phyloP scores from a whole-genome alignment of 2,329 filamentous ascomycete species.

The Hymenoscyphus scutula region DNA sequence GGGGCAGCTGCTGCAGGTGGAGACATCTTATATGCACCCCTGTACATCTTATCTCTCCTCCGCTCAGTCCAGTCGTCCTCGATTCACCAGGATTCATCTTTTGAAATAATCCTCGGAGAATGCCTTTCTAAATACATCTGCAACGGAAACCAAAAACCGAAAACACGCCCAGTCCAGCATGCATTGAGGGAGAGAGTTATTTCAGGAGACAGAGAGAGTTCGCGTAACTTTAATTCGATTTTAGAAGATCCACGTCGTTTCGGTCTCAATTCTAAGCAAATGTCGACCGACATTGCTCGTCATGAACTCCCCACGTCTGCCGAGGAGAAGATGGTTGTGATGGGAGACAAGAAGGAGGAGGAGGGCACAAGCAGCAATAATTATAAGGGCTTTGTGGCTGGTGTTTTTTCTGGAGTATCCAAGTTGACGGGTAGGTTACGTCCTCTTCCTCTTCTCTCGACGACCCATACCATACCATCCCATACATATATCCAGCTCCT shows the following conservation, averaged over 20 bases:
- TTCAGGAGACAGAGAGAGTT: not conserved
- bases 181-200: not conserved
- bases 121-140: not conserved
- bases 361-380: conserved; percentile 46
- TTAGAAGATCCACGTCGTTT: conserved; percentile 6
- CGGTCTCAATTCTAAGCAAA: no score
- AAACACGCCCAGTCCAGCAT: not conserved
- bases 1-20: not conserved
- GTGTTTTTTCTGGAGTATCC: conserved; percentile 91
- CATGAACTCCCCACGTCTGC: not conserved
- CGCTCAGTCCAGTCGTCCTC: not conserved
- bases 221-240: not conserved
- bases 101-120: not conserved
- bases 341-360: conserved; percentile 32
- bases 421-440: conserved; percentile 73
- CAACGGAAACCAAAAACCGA: no score
- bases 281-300: conserved; percentile 9
- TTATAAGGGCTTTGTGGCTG: conserved; percentile 95
- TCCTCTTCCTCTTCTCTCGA: not conserved
- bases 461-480: not conserved
- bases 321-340: conserved; percentile 10
- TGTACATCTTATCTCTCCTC: not conserved
- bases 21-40: not conserved
- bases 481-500: not conserved
- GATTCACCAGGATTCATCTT: not conserved